Evolutionary conservation across 495 filamentous ascomycete species (phyloP).

Genomic region (Daldinia childiae): DNA sequence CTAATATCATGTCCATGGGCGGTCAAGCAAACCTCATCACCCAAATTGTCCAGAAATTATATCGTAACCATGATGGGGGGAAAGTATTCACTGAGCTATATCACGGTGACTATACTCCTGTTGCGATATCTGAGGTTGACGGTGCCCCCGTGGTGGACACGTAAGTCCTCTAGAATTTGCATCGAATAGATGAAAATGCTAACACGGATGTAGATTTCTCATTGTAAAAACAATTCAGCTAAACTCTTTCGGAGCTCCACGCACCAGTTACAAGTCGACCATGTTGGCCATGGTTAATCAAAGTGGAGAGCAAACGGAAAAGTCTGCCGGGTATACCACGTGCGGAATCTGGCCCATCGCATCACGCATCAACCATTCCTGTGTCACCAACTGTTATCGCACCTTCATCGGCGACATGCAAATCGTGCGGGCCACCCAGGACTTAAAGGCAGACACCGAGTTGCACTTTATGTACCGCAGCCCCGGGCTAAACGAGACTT

Average conservation of each 20-base stretch:
- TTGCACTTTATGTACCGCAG: constrained; percentile 37
- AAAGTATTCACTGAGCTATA: constrained; percentile 53
- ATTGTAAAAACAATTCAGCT: constrained; percentile 51
- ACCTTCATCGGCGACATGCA: constrained; percentile 70
- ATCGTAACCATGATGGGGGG: constrained; percentile 54
- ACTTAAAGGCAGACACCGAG: constrained; percentile 51
- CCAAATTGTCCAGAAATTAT: constrained; percentile 56
- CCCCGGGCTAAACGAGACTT: constrained; percentile 17
- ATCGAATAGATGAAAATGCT: constrained; percentile 2
- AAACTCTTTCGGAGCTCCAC: constrained; percentile 58
- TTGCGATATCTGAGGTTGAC: constrained; percentile 51
- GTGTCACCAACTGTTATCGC: constrained; percentile 55
- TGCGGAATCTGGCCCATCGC: constrained; percentile 61
- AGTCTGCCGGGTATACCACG: constrained; percentile 19
- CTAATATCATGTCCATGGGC: constrained; percentile 41
- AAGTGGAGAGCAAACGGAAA: not conserved
- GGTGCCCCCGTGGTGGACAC: constrained; percentile 59
- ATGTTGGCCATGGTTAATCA: not conserved
- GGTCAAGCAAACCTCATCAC: constrained; percentile 52
- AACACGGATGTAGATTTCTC: constrained; percentile 47
- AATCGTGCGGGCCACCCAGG: constrained; percentile 60
- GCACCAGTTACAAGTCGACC: constrained; percentile 31
- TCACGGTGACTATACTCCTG: constrained; percentile 49
- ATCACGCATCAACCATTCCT: constrained; percentile 67
- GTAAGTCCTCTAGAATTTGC: constrained; percentile 41